These are phyloP conservation scores for Pleoardoris graminearum DNA, from an alignment of 2,329 filamentous ascomycete species.

Conservation along the genomic window DNA sequence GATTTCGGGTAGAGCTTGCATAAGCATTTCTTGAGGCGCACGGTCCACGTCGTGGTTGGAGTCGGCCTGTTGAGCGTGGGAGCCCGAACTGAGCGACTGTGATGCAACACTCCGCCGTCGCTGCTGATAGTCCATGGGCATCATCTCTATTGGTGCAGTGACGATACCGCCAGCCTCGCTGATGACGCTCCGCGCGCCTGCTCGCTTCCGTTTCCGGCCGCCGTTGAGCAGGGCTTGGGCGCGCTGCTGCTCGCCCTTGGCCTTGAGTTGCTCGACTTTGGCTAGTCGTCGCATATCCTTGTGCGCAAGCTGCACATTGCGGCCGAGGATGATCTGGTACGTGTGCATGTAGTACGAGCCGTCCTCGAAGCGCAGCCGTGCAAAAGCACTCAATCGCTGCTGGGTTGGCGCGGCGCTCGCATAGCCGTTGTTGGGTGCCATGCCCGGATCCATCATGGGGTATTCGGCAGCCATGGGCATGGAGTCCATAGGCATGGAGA, in stretches of 20 bases:
- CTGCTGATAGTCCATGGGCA: constrained; percentile 42
- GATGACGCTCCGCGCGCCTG: constrained; percentile 61
- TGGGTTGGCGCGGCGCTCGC: constrained; percentile 20
- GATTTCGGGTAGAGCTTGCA: constrained; percentile 41
- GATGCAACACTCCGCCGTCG: constrained; percentile 44
- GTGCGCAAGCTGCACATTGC: constrained; percentile 58
- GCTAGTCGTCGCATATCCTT: constrained; percentile 58
- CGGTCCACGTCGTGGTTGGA: constrained; percentile 32
- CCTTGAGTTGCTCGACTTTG: constrained; percentile 31
- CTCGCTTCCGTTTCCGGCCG: constrained; percentile 56
- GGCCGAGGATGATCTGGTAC: constrained; percentile 71
- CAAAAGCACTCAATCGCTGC: constrained; percentile 60
- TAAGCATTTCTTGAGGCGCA: constrained; percentile 40
- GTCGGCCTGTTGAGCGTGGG: constrained; percentile 42
- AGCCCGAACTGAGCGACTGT: constrained; percentile 57
- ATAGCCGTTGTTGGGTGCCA: constrained; percentile 18
- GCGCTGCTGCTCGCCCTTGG: constrained; percentile 29
- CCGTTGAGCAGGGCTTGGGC: constrained; percentile 30
- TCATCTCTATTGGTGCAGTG: constrained; percentile 35
- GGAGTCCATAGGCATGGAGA: constrained; percentile 14
- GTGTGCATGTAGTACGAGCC: constrained; percentile 80
- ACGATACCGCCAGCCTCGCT: constrained; percentile 72
- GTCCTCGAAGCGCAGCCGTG: constrained; percentile 72
- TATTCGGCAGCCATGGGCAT: constrained; percentile 9
- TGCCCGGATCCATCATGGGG: constrained; percentile 13